These are phyloP conservation scores for Brassica juncea DNA, from an alignment of 345 rosid species.

Conservation along the genomic window DNA sequence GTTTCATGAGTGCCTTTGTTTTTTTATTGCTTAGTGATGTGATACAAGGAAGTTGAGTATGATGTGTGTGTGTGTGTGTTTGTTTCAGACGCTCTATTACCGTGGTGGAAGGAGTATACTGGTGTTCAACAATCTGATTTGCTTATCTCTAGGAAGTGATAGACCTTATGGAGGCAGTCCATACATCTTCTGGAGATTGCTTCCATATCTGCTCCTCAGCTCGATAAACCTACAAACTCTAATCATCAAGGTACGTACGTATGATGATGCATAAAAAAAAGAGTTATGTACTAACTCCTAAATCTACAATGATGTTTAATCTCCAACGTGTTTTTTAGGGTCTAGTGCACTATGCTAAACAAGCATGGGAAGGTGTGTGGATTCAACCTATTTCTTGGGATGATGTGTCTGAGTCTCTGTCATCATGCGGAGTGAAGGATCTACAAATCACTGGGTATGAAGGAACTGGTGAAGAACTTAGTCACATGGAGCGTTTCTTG, in stretches of 20 bases:
- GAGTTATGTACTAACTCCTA: neutral
- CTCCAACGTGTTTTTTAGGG: constrained; percentile 21
- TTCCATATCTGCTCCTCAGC: constrained; percentile 27
- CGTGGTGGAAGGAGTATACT: constrained; percentile 20
- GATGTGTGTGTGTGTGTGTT: too few species aligned
- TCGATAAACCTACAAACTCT: constrained; percentile 23
- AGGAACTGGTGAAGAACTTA: constrained; percentile 30
- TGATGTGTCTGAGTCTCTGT: constrained; percentile 12
- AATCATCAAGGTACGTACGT: constrained; percentile 30
- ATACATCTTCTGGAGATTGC: constrained; percentile 29
- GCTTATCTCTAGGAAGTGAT: constrained; percentile 33
- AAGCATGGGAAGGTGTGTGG: neutral
- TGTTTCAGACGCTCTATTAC: constrained; percentile 36
- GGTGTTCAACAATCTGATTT: constrained; percentile 26
- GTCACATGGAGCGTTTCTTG: constrained; percentile 12
- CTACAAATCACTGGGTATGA: constrained; percentile 19
- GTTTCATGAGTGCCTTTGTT: too few species aligned
- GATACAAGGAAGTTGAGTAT: too few species aligned
- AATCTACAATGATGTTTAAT: neutral
- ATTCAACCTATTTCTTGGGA: neutral
- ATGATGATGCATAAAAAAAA: neutral
- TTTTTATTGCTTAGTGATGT: too few species aligned
- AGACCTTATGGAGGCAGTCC: constrained; percentile 26
- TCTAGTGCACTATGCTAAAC: constrained; percentile 22
- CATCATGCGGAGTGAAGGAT: constrained; percentile 25